Evolutionary conservation across 2,329 filamentous ascomycete genomes (phyloP).

Genomic region (Emergomyces africanus): DNA sequence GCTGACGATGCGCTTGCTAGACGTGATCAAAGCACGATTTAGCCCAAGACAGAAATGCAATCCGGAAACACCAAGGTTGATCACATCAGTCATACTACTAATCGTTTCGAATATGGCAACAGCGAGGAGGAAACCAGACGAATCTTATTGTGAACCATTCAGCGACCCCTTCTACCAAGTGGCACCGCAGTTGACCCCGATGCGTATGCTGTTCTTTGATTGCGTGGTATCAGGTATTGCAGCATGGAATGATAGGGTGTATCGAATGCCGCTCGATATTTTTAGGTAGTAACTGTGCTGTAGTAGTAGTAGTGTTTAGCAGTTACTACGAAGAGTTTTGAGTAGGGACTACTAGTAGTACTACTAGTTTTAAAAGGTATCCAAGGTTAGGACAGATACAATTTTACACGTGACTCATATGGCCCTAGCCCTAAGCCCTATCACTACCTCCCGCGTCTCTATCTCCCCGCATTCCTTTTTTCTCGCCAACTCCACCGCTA

Average conservation of each 20-base stretch:
- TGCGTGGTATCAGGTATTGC: neutral
- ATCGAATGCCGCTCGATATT: neutral
- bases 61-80: neutral
- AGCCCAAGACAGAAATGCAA: neutral
- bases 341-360: too few relatives aligned
- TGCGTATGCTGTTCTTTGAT: neutral
- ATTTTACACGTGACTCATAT: neutral
- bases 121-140: neutral
- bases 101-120: neutral
- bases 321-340: too few relatives aligned
- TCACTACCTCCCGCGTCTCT: neutral
- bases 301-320: too few relatives aligned
- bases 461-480: too few relatives aligned
- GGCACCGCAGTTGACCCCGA: neutral
- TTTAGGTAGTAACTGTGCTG: too few relatives aligned
- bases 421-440: neutral
- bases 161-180: too few relatives aligned
- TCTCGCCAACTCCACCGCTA: neutral
- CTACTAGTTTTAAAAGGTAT: too few relatives aligned
- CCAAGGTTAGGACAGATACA: neutral
- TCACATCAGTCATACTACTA: neutral
- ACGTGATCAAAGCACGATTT: too few relatives aligned
- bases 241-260: neutral
- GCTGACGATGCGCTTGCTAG: too few relatives aligned
- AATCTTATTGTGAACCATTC: neutral